Conservation (phyloP, 176 grass and related monocot species). For the Phyllostachys edulis region DNA sequence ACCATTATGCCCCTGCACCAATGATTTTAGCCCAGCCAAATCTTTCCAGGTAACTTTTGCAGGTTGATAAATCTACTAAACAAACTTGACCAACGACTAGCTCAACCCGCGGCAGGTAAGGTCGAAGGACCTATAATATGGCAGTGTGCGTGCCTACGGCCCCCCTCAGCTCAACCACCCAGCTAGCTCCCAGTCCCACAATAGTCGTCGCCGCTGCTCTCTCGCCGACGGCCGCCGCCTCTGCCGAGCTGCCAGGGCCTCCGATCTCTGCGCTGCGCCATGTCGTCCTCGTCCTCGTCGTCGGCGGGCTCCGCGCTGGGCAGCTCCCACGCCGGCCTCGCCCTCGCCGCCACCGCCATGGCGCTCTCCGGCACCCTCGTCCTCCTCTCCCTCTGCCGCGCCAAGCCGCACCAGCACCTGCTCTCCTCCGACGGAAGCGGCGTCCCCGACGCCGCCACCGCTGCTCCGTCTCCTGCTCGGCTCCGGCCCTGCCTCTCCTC, state of each 20-base stretch:
- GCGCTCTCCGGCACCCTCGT: slow-evolving; percentile 84
- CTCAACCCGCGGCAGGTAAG: neutral
- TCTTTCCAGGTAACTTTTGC: neutral
- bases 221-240: neutral
- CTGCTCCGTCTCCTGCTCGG: neutral
- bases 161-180: slow-evolving; percentile 15
- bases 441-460: neutral
- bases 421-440: neutral
- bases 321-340: slow-evolving; percentile 53
- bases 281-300: slow-evolving; percentile 14
- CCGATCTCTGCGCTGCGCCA: neutral
- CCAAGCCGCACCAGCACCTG: slow-evolving; percentile 30
- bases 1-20: neutral
- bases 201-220: neutral
- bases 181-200: slow-evolving; percentile 5
- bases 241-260: neutral
- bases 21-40: neutral
- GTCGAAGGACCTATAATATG: neutral
- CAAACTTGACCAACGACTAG: slow-evolving; percentile 14
- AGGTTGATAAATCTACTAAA: neutral
- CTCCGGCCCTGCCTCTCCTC: slow-evolving; percentile 52
- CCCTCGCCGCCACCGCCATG: slow-evolving; percentile 78
- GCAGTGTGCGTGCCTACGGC: slow-evolving; percentile 9
- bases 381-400: slow-evolving; percentile 76
- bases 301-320: slow-evolving; percentile 22